A percentile compares a stretch with the other conserved stretches of the same genome.
phyloP scores from a whole-genome alignment of 345 rosid species.

The Kernera saxatilis region DNA sequence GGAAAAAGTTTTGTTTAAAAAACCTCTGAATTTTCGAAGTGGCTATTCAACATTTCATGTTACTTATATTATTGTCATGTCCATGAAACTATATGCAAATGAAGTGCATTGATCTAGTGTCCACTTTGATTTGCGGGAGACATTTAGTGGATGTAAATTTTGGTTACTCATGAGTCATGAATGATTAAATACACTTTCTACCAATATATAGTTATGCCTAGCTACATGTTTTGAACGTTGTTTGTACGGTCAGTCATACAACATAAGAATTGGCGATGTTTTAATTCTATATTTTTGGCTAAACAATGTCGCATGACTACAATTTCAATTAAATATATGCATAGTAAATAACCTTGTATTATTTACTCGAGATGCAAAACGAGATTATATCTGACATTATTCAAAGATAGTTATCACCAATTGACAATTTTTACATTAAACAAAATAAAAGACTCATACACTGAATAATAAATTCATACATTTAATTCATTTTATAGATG shows the following conservation, averaged over 20 bases:
- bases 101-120: constrained; percentile 13
- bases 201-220: neutral
- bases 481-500: no score
- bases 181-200: neutral
- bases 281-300: neutral
- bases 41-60: neutral
- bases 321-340: no score
- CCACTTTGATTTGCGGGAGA: constrained; percentile 22
- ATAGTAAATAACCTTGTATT: neutral
- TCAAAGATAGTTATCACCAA: no score
- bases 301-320: neutral
- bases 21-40: neutral
- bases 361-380: no score
- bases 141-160: constrained; percentile 3
- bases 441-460: no score
- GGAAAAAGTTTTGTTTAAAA: neutral
- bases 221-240: neutral
- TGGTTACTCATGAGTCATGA: neutral
- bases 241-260: neutral
- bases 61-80: constrained; percentile 4
- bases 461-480: no score
- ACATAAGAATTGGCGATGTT: neutral
- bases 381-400: no score
- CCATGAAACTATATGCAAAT: neutral
- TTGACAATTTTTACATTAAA: no score